Percentiles rank a stretch among this genome's conserved stretches.
These are phyloP conservation scores for Colletotrichum eremochloae DNA, from an alignment of 2,329 filamentous ascomycete genomes.

Conservation along the genomic window DNA sequence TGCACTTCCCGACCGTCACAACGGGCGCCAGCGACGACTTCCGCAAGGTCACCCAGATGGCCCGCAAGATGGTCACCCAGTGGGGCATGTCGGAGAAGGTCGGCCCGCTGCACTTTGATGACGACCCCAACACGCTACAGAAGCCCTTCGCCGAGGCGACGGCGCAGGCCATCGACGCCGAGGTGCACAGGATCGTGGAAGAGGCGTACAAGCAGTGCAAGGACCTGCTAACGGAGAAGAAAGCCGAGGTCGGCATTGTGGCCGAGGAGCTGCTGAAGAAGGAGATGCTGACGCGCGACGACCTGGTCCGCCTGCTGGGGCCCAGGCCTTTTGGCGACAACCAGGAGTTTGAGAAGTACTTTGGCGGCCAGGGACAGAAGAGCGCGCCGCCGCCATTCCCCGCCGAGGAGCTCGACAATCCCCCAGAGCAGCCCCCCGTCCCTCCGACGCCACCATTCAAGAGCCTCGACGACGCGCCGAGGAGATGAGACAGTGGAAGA, in stretches of 20 bases:
- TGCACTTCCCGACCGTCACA: constrained; percentile 97
- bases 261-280: constrained; percentile 94
- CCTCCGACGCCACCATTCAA: constrained; percentile 50
- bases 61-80: constrained; percentile 98
- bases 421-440: constrained; percentile 50
- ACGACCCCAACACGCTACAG: constrained; percentile 83
- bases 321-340: constrained; percentile 86
- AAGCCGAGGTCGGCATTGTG: constrained; percentile 87
- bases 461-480: constrained; percentile 41
- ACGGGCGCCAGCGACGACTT: constrained; percentile 97
- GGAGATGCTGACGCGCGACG: constrained; percentile 91
- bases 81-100: constrained; percentile 98
- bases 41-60: constrained; percentile 97
- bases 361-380: constrained; percentile 69
- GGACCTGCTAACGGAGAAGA: constrained; percentile 85
- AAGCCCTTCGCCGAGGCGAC: constrained; percentile 98
- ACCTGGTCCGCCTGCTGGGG: constrained; percentile 90
- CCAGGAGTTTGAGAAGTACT: constrained; percentile 95
- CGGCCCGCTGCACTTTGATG: constrained; percentile 91
- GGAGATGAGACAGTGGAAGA: constrained; percentile 40
- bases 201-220: constrained; percentile 93
- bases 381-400: constrained; percentile 71
- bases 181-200: constrained; percentile 92
- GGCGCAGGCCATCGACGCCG: constrained; percentile 89
- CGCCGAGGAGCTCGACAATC: constrained; percentile 58